Evolutionary conservation across 257 asterid species (phyloP).

Genomic region (Rehmannia glutinosa): DNA sequence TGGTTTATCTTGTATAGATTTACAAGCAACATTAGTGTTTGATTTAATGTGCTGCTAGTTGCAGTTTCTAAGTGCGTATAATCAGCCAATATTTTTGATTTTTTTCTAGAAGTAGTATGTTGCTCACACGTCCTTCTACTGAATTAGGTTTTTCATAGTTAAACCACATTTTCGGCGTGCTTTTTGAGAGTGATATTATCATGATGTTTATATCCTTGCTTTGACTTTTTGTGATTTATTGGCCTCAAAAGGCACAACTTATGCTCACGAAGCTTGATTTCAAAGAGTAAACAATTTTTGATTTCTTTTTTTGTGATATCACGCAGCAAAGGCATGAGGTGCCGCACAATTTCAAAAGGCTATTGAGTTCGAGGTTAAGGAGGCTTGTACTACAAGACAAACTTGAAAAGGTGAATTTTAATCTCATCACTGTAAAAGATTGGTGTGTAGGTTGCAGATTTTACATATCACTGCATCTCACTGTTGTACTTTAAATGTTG

Average conservation of each 20-base stretch:
- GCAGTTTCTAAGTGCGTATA: background rate
- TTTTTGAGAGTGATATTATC: too few species aligned
- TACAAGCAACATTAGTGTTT: background rate
- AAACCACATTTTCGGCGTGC: too few species aligned
- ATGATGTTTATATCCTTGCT: too few species aligned
- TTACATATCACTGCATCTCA: too few species aligned
- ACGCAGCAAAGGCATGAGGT: constrained; percentile 72
- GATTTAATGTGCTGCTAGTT: background rate
- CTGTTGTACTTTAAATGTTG: too few species aligned
- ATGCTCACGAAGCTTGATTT: too few species aligned
- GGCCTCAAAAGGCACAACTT: too few species aligned
- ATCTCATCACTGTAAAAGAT: too few species aligned
- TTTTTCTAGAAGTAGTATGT: background rate
- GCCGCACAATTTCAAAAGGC: constrained; percentile 68
- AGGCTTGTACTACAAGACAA: constrained; percentile 73
- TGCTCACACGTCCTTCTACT: background rate
- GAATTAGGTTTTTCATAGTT: background rate
- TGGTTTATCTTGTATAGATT: too few species aligned
- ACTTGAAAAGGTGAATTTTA: constrained; percentile 60
- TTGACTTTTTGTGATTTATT: too few species aligned
- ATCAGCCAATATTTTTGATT: background rate
- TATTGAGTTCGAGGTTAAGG: constrained; percentile 59
- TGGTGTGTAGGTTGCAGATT: too few species aligned
- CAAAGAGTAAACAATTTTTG: background rate
- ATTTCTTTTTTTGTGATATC: constrained; percentile 4